A percentile compares a stretch with the other conserved stretches of the same genome.
Conservation (phyloP, 768 basidiomycete species). For the Leucogyrophana mollusca region DNA sequence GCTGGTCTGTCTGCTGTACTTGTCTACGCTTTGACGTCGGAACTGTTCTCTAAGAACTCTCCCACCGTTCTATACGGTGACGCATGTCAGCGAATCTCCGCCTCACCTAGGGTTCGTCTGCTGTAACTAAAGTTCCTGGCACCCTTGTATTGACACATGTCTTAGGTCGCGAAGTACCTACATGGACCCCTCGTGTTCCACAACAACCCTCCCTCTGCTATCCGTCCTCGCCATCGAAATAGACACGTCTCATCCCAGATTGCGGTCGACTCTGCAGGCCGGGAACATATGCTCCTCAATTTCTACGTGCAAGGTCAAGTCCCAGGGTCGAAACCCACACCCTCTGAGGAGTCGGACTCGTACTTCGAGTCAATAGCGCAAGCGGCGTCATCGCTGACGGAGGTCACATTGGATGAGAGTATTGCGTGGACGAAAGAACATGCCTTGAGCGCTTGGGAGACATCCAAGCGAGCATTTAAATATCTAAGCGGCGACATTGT, state of each 20-base stretch:
- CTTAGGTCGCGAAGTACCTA: conserved; percentile 68
- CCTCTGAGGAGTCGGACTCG: conserved; percentile 31
- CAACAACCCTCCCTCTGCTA: conserved; percentile 74
- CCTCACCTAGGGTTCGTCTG: conserved; percentile 41
- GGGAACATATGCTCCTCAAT: conserved; percentile 81
- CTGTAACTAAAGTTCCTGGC: not conserved
- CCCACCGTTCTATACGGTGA: conserved; percentile 77
- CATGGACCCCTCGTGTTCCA: conserved; percentile 71
- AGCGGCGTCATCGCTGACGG: conserved; percentile 39
- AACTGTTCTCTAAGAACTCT: conserved; percentile 86
- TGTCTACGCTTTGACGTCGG: conserved; percentile 74
- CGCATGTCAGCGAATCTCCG: conserved; percentile 49
- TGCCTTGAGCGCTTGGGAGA: conserved; percentile 41
- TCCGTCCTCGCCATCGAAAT: conserved; percentile 79
- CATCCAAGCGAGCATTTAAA: conserved; percentile 57
- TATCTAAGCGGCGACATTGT: conserved; percentile 69
- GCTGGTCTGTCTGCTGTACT: conserved; percentile 77
- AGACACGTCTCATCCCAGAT: conserved; percentile 80
- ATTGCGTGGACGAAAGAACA: conserved; percentile 45
- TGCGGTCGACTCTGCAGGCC: conserved; percentile 67
- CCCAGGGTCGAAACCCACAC: conserved; percentile 33
- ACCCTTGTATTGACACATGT: not conserved
- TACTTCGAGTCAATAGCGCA: conserved; percentile 49
- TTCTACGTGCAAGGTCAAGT: conserved; percentile 74
- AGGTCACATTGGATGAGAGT: conserved; percentile 57